Evolutionary conservation across 1,284 basidiomycete species (phyloP).

Genomic region (Cerrena zonata): DNA sequence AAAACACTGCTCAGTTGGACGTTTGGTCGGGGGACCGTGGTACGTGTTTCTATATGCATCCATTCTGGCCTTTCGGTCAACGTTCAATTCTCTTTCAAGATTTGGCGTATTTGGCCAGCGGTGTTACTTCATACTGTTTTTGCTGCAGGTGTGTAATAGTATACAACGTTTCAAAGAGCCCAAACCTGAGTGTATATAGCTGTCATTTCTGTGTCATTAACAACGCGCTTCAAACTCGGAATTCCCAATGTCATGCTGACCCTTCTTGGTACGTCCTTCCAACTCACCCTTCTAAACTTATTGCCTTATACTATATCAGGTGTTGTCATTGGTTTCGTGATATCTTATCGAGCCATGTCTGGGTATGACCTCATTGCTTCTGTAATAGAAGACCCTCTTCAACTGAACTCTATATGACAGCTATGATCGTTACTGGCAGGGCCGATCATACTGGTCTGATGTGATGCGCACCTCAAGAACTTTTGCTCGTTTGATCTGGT

Average conservation of each 20-base stretch:
- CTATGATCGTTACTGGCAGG: slow-evolving; percentile 63
- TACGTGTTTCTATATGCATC: slow-evolving; percentile 18
- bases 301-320: slow-evolving; percentile 27
- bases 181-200: slow-evolving; percentile 20
- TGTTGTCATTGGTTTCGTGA: slow-evolving; percentile 69
- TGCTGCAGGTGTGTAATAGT: slow-evolving; percentile 45
- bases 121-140: slow-evolving; percentile 56
- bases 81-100: slow-evolving; percentile 29
- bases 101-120: slow-evolving; percentile 66
- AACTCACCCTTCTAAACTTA: background rate
- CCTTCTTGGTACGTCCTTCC: slow-evolving; percentile 41
- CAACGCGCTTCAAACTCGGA: slow-evolving; percentile 34
- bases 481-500: slow-evolving; percentile 54
- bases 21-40: slow-evolving; percentile 57
- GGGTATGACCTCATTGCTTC: slow-evolving; percentile 33
- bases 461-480: slow-evolving; percentile 46
- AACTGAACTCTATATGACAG: too few relatives aligned
- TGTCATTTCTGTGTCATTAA: slow-evolving; percentile 42
- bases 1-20: slow-evolving; percentile 46
- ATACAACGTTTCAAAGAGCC: background rate
- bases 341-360: slow-evolving; percentile 58
- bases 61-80: slow-evolving; percentile 13
- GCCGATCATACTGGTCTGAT: slow-evolving; percentile 56
- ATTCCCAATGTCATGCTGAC: slow-evolving; percentile 58
- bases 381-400: too few relatives aligned